Evolutionary conservation across 2,329 filamentous ascomycete species (phyloP).

Genomic region (Cyanodermella asteris): DNA sequence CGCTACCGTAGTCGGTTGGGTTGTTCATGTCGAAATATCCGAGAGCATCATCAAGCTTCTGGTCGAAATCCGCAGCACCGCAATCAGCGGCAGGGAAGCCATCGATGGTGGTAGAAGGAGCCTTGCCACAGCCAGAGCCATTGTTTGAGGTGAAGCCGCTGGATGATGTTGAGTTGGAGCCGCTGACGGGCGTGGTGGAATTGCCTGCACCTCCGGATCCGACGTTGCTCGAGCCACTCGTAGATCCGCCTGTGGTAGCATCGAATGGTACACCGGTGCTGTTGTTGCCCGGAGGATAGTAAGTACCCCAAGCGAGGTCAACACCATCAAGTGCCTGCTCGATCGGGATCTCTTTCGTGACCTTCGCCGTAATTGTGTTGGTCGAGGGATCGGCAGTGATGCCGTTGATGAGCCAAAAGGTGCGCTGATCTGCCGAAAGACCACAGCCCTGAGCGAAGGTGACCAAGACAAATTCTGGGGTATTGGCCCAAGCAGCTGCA

Average conservation of each 20-base stretch:
- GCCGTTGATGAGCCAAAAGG: conserved; percentile 1
- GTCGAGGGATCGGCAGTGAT: background rate
- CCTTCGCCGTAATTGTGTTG: background rate
- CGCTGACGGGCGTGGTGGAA: no score
- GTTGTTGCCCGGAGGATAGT: background rate
- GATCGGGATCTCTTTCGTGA: background rate
- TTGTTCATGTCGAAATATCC: conserved; percentile 2
- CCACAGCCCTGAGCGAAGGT: conserved; percentile 1
- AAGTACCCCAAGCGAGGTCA: background rate
- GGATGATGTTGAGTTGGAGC: no score
- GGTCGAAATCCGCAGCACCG: conserved; percentile 2
- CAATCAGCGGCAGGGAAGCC: conserved; percentile 1
- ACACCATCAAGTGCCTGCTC: background rate
- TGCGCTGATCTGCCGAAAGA: conserved; percentile 1
- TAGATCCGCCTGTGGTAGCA: no score
- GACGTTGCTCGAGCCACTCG: no score
- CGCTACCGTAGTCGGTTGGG: conserved; percentile 1
- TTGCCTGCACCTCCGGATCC: no score
- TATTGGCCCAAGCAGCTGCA: background rate
- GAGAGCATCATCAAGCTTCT: conserved; percentile 1
- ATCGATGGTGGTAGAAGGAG: conserved; percentile 2
- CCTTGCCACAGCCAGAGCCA: conserved; percentile 1
- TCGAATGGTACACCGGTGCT: no score
- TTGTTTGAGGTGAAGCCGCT: no score
- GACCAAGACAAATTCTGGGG: background rate